Conservation (phyloP, 2,329 filamentous ascomycete genomes). For the Penicillium aurantiogriseum region DNA sequence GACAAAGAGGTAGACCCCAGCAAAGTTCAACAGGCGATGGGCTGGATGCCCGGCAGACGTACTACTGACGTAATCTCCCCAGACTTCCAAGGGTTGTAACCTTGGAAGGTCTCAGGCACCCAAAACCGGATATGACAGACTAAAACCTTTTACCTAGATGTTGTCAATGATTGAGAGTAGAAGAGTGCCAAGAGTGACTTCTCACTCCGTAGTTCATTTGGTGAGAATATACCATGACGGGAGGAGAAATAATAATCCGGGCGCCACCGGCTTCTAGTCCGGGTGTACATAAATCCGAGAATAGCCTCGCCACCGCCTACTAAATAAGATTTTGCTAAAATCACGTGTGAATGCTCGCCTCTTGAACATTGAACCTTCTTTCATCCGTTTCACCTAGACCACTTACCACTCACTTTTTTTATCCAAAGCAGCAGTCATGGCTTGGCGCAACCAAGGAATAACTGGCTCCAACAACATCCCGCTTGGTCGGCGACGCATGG, state of each 20-base stretch:
- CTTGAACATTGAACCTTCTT: background rate
- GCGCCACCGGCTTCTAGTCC: background rate
- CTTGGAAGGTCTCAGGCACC: no score
- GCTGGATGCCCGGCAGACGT: no score
- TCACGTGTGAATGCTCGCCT: background rate
- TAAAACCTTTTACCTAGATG: background rate
- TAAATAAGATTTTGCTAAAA: background rate
- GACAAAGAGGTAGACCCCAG: background rate
- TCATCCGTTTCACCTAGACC: constrained; percentile 9
- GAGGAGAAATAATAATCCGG: background rate
- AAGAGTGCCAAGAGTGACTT: no score
- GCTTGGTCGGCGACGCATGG: constrained; percentile 79
- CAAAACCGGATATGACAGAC: background rate
- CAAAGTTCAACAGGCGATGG: no score
- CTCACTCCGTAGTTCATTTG: no score
- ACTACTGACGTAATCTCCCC: no score
- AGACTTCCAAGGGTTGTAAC: no score
- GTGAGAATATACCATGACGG: no score
- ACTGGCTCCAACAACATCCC: constrained; percentile 99
- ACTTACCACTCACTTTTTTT: constrained; percentile 12
- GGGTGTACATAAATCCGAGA: background rate
- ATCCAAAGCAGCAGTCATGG: constrained; percentile 45
- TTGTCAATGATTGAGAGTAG: no score
- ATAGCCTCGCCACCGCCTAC: background rate
- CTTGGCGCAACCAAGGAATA: constrained; percentile 73